Conservation (phyloP, 192 early-diverging fungal genomes). For the Coemansia sp. region DNA sequence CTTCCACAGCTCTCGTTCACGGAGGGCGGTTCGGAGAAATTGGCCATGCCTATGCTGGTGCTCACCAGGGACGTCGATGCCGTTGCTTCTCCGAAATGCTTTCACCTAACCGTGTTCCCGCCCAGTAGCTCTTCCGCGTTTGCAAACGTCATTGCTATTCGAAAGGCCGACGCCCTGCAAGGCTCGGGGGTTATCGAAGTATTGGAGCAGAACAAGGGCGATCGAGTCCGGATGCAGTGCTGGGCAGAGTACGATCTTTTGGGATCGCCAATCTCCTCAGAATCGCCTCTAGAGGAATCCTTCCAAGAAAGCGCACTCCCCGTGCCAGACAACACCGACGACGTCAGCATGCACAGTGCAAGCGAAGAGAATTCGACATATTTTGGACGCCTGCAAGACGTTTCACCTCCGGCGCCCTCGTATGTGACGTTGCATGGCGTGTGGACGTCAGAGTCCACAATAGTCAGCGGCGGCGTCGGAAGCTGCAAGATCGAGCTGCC, state of each 20-base stretch:
- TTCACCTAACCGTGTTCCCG: constrained; percentile 34
- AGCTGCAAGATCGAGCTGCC: constrained; percentile 16
- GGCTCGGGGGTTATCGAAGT: background rate
- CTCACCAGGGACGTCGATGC: constrained; percentile 23
- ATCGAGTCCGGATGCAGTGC: constrained; percentile 13
- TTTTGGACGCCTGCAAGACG: background rate
- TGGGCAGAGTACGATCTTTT: constrained; percentile 51
- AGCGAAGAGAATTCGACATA: background rate
- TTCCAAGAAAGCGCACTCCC: background rate
- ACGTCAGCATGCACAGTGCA: constrained; percentile 6
- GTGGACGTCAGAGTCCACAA: constrained; percentile 20
- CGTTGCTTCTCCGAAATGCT: constrained; percentile 9
- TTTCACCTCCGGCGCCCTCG: constrained; percentile 5
- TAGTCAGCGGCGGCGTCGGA: background rate
- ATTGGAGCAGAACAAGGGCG: constrained; percentile 7
- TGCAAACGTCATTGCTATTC: constrained; percentile 41
- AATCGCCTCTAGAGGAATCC: background rate
- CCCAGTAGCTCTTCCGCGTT: constrained; percentile 20
- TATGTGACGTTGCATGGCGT: constrained; percentile 37
- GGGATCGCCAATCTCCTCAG: constrained; percentile 26
- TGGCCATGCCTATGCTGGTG: constrained; percentile 39
- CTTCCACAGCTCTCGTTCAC: constrained; percentile 23
- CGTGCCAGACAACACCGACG: background rate
- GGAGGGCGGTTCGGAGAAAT: background rate
- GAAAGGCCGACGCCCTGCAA: background rate